These are phyloP conservation scores for Penicillium crustosum DNA, from an alignment of 2,329 filamentous ascomycete genomes.

Conservation along the genomic window DNA sequence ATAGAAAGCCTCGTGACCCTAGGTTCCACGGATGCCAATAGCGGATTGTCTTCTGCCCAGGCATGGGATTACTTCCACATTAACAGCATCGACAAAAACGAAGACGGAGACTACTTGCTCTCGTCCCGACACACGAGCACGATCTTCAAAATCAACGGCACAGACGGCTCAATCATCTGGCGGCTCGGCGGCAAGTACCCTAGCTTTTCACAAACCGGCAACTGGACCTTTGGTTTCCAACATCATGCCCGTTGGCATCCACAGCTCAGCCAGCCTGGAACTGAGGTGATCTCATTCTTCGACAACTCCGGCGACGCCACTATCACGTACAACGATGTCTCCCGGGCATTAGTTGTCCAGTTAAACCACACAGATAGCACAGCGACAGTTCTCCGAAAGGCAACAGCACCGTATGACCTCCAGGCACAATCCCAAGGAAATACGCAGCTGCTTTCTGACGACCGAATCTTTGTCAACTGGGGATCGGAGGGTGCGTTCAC, in stretches of 20 bases:
- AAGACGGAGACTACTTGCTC: conserved; percentile 29
- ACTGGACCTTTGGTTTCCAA: conserved; percentile 42
- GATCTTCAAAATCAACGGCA: conserved; percentile 30
- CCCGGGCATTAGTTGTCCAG: conserved; percentile 28
- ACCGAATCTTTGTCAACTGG: conserved; percentile 32
- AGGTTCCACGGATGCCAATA: conserved; percentile 18
- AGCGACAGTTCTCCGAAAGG: conserved; percentile 6
- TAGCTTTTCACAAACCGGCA: conserved; percentile 23
- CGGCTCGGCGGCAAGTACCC: conserved; percentile 27
- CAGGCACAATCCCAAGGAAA: conserved; percentile 27
- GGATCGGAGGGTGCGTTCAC: conserved; percentile 26
- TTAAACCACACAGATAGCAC: conserved; percentile 10
- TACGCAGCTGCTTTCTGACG: conserved; percentile 28
- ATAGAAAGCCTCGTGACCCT: neutral
- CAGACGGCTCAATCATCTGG: conserved; percentile 31
- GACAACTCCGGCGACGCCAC: conserved; percentile 38
- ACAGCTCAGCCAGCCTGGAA: conserved; percentile 3
- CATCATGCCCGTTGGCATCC: conserved; percentile 17
- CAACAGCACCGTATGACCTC: conserved; percentile 22
- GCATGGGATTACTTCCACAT: conserved; percentile 37
- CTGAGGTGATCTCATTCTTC: conserved; percentile 21
- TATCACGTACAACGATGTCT: conserved; percentile 1
- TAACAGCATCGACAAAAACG: conserved; percentile 22
- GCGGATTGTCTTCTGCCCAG: neutral
- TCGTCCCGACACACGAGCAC: conserved; percentile 29